Evolutionary conservation across 495 filamentous ascomycete species (phyloP), one percentile per base, ranked within the genome.

Genomic region (Penicillium simplicissimum): DNA sequence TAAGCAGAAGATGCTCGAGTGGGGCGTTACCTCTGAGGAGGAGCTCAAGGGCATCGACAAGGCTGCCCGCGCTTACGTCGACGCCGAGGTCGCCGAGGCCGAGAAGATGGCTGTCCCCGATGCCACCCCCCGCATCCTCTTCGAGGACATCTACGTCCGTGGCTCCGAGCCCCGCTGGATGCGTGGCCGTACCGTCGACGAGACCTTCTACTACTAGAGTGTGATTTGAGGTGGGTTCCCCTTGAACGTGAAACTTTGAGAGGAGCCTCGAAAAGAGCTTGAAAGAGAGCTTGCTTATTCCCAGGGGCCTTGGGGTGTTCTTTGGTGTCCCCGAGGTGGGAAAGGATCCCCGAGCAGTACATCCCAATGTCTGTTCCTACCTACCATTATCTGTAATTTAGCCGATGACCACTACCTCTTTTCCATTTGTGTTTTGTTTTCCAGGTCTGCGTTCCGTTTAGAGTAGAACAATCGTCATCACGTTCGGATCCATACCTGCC

Each of bases 1-100:
- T 56, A 98, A 97, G 85, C 90, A 94, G 82, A 96, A 96, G 82
- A 87, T 98, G 68, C 81, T 98, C 52, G 94, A 98, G 77, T 98
- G 95, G 95, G 86, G 83, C 31, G 91, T 98, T 55, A 87, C 87
- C 66, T 85, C 86, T 61, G 95, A 98, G 82, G 94, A 97, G n/a
- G 95, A 97, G 79, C 88, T 98, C 71, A 98, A 98, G 89, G 62
- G 67, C 58, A 87, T 98, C 69, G 95, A 98, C 82, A 97, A 97
- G 85, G 84, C 93, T 56, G 95, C 95, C 25, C 87, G 93, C 68
- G 78, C 76, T 69, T 76, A 84, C 69, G 92, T 98, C 72, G 92
- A 96, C 76, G 87, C 86, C 67, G 95, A 98, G 85, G 94, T 97
- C 17, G 88, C 87, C 59, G 83, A 86, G 71, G 95, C 95, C 35